Evolutionary conservation across 106 monocot species (phyloP).

Genomic region (Allium sativum): DNA sequence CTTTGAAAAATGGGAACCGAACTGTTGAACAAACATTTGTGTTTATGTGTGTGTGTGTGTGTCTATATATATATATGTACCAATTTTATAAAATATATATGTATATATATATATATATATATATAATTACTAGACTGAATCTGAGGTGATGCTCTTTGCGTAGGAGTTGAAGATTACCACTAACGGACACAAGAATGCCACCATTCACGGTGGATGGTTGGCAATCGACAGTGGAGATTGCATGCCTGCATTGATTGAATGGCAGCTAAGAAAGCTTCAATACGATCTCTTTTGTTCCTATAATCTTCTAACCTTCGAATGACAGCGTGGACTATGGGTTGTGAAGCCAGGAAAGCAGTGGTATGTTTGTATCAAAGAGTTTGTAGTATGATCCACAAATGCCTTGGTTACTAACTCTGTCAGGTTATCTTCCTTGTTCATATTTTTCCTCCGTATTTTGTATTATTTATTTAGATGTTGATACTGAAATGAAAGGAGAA

Average conservation of each 20-base stretch:
- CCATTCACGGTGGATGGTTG: conserved; percentile 30
- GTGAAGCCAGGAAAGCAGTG: conserved; percentile 28
- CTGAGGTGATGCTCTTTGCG: conserved; percentile 44
- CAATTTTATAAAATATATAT: too few species aligned
- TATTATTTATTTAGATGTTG: too few species aligned
- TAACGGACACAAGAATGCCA: conserved; percentile 49
- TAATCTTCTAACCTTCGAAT: conserved; percentile 37
- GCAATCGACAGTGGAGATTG: conserved; percentile 37
- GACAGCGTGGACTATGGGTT: conserved; percentile 38
- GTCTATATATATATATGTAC: too few species aligned
- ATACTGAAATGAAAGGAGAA: too few species aligned
- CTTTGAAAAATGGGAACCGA: too few species aligned
- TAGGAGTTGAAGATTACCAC: conserved; percentile 31
- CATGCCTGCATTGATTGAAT: conserved; percentile 45
- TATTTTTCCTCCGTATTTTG: neutral
- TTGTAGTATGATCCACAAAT: conserved; percentile 65
- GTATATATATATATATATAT: too few species aligned
- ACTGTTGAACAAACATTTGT: too few species aligned
- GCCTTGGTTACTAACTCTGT: conserved; percentile 38
- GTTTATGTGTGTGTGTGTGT: too few species aligned
- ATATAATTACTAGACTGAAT: conserved; percentile 44
- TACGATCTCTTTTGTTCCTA: conserved; percentile 37
- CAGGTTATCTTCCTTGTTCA: conserved; percentile 8
- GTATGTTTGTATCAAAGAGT: conserved; percentile 32
- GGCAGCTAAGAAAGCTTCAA: conserved; percentile 28